Base-by-base conservation (phyloP, 352 stramenopile species). In the Lagenidium sp. region DNA sequence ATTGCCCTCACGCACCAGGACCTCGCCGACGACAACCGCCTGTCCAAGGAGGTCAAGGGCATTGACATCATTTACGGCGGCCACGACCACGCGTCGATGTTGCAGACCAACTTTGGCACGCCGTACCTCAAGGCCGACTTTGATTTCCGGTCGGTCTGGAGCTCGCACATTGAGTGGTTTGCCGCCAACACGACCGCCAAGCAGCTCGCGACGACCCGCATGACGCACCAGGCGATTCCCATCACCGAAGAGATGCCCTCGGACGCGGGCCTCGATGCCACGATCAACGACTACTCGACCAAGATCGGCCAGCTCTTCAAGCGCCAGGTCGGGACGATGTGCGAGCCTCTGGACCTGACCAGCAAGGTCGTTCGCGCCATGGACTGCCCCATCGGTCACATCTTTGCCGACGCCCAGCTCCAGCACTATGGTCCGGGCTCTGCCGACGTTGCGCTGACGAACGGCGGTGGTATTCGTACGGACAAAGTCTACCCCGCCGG, bases 41-140 rank as follows among this genome's bases (percentile, higher is more conserved):
- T 89, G n/a, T 82, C 73, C 10, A 77, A 81, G 35, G 64, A 85
- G 31, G 71, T 89, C 21, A 41, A 45, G 5, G 74, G 65, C 31
- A 65, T 89, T 15, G 53, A 82, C 53, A 51, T 88, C 11, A 88
- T 88, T 48, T 64, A 80, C 36, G 76, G 60, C 21, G 76, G 76
- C 20, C 76, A 88, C 50, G 77, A 86, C 57, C 77, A 89, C 60
- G 62, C 56, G 36, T 75, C 63, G 5, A 89, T 86, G 68, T 47
- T 84, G 39, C 73, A 89, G 52, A 84, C 60, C 37, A 79, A 79
- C 50, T 86, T 63, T 44, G 69, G 69, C 35, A 68, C 74, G 38
- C 71, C 77, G 50, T 89, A 85, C 58, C 41, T 86, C 39, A 89
- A 89, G 55, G 44, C 72, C 2, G 76, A 84, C 32, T 71, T 81